Base-by-base conservation (phyloP, 2,329 filamentous ascomycete genomes). In the Aspergillus tubingensis region DNA sequence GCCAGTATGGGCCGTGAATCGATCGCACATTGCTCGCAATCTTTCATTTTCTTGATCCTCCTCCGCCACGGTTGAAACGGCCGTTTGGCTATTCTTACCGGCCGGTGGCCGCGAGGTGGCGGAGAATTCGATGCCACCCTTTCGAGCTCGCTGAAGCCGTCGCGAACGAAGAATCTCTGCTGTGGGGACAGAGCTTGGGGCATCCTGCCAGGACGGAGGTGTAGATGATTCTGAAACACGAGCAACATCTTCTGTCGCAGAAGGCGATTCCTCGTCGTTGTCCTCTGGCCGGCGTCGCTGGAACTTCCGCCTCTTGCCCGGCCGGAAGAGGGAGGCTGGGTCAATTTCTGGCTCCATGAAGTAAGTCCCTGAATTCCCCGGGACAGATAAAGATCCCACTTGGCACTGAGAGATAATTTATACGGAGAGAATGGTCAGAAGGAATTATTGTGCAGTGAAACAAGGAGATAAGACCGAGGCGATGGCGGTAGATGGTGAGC, bases 1-100 rank as follows among this genome's bases (percentile, higher is more conserved):
- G 1, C 85, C 86, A 0, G 84, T 86, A 67, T 86, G 83, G 56
- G 80, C 80, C 13, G 84, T 81, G 66, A 88, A 88, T 32, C 85
- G 81, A 55, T 81, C 79, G 50, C 73, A 73, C 61, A 81, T 80
- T 7, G 76, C 74, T 53, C 74, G 75, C 41, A 80, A 58, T 38
- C 67, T 71, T 52, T 77, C 70, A 36, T 69, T 66, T 15, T 76
- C 76, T 6, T 65, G 50, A 8, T 79, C 72, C 23, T 73, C 73
- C 13, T 72, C 68, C 17, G 69, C 62, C 19, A 59, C 57, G 7
- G 69, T 59, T 30, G 74, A 66, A 13, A 49, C 10, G 3, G 52
- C 52, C 38, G 51, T 44, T 27, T 68, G 65, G 7, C 64, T 64
- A 44, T 62, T 57, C 39, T 61, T 62, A 23, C 62, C 60, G 21